A percentile compares a stretch with the other conserved stretches of the same genome.
phyloP scores from a whole-genome alignment of 805 yeast genomes.

The Yarrowia sp. region DNA sequence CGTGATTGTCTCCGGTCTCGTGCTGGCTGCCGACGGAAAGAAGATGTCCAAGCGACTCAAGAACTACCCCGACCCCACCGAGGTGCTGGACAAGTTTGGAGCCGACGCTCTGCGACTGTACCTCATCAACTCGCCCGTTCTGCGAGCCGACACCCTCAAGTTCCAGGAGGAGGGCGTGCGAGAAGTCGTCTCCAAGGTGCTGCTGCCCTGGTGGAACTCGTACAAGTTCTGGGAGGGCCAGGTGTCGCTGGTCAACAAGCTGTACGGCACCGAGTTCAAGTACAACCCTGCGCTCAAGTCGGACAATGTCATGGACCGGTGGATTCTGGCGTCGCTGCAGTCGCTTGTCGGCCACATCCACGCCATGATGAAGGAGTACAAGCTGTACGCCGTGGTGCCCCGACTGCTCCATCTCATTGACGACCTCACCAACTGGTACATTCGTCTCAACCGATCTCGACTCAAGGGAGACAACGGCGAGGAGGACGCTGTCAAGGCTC shows the following conservation, averaged over 20 bases:
- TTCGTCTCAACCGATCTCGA: conserved; percentile 97
- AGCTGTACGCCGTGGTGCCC: conserved; percentile 96
- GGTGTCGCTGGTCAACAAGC: conserved; percentile 81
- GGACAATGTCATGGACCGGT: conserved; percentile 93
- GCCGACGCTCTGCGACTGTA: conserved; percentile 97
- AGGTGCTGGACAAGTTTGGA: conserved; percentile 86
- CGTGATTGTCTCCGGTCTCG: conserved; percentile 95
- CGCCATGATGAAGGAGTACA: conserved; percentile 85
- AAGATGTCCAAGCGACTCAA: conserved; percentile 98
- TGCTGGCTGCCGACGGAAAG: conserved; percentile 96
- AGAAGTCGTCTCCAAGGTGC: conserved; percentile 94
- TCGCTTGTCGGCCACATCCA: conserved; percentile 86
- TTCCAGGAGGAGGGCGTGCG: conserved; percentile 99
- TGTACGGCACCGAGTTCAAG: conserved; percentile 69
- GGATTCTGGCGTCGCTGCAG: conserved; percentile 97
- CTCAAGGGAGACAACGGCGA: conserved; percentile 92
- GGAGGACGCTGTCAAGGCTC: conserved; percentile 82
- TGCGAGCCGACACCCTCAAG: conserved; percentile 94
- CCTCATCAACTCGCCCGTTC: conserved; percentile 95
- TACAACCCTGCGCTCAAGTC: conserved; percentile 71
- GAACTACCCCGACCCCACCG: conserved; percentile 94
- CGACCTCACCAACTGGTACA: conserved; percentile 97
- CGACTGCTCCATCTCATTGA: conserved; percentile 86
- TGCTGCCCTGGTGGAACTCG: conserved; percentile 99
- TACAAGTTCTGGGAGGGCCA: conserved; percentile 96